Evolutionary conservation across 306 rosid genomes (phyloP).

Genomic region (Begonia masoniana): DNA sequence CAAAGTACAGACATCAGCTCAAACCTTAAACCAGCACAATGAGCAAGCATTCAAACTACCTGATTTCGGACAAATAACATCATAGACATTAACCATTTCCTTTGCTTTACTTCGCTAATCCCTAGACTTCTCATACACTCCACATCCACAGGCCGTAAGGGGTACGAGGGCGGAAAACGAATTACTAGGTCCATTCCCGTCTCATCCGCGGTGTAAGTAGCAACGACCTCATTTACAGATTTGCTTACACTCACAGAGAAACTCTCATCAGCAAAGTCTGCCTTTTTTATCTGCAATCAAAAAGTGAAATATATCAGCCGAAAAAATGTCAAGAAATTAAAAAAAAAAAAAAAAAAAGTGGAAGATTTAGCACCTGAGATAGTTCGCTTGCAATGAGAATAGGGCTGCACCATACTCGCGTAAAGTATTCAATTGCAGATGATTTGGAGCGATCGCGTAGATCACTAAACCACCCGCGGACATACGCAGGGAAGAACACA

Average conservation of each 20-base stretch:
- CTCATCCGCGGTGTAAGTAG: constrained; percentile 94
- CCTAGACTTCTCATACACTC: constrained; percentile 87
- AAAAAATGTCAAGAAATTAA: not conserved
- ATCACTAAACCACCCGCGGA: constrained; percentile 75
- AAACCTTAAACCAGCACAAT: not conserved
- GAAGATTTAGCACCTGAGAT: constrained; percentile 39
- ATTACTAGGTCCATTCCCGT: constrained; percentile 94
- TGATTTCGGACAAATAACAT: constrained; percentile 81
- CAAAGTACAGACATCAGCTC: not conserved
- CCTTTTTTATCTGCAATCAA: constrained; percentile 69
- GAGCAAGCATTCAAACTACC: constrained; percentile 27
- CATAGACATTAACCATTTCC: constrained; percentile 98
- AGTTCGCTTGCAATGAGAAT: constrained; percentile 75
- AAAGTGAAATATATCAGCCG: not conserved
- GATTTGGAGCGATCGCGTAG: constrained; percentile 71
- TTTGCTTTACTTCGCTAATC: constrained; percentile 78
- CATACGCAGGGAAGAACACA: constrained; percentile 93
- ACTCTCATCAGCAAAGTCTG: constrained; percentile 63
- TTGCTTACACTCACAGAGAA: constrained; percentile 84
- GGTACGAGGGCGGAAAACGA: constrained; percentile 86
- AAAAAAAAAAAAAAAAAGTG: not conserved
- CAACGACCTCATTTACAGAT: constrained; percentile 91
- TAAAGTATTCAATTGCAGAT: constrained; percentile 68
- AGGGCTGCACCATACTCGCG: constrained; percentile 82
- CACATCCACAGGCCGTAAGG: constrained; percentile 80